Conservation (phyloP, 2,329 filamentous ascomycete species). For the Stromatinia cepivora region DNA sequence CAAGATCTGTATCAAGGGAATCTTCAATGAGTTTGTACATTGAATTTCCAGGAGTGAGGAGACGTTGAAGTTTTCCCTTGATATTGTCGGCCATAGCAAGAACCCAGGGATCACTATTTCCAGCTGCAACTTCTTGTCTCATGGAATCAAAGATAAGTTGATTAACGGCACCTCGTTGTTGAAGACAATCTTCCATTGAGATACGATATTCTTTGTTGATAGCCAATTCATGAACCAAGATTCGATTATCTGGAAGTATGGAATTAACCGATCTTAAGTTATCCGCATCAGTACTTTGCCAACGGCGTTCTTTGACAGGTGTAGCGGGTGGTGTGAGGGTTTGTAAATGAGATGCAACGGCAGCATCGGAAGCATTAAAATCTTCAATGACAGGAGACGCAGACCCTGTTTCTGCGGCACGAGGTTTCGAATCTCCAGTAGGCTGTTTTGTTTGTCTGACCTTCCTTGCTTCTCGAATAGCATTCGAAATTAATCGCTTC, state of each 20-base stretch:
- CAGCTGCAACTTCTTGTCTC: slow-evolving; percentile 60
- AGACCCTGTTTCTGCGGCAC: slow-evolving; percentile 49
- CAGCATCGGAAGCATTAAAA: slow-evolving; percentile 45
- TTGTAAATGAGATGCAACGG: slow-evolving; percentile 47
- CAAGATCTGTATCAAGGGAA: slow-evolving; percentile 70
- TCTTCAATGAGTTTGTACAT: slow-evolving; percentile 76
- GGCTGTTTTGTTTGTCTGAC: slow-evolving; percentile 64
- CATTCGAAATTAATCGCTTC: slow-evolving; percentile 71
- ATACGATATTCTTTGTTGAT: slow-evolving; percentile 79
- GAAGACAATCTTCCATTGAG: slow-evolving; percentile 57
- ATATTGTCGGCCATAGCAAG: slow-evolving; percentile 70
- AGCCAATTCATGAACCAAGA: slow-evolving; percentile 75
- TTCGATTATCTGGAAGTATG: slow-evolving; percentile 68
- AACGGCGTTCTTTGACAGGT: slow-evolving; percentile 41
- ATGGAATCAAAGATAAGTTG: slow-evolving; percentile 59
- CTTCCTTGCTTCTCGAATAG: slow-evolving; percentile 70
- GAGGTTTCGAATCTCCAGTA: slow-evolving; percentile 68
- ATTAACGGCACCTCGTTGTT: slow-evolving; percentile 61
- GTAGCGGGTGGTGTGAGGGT: slow-evolving; percentile 56
- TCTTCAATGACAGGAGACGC: slow-evolving; percentile 44
- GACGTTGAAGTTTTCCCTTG: slow-evolving; percentile 68
- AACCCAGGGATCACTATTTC: slow-evolving; percentile 67
- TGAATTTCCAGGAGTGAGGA: slow-evolving; percentile 68
- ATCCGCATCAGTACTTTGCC: slow-evolving; percentile 34
- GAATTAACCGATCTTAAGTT: slow-evolving; percentile 44